Conservation (phyloP, 1,284 basidiomycete species). For the Pseudozyma sp. region DNA sequence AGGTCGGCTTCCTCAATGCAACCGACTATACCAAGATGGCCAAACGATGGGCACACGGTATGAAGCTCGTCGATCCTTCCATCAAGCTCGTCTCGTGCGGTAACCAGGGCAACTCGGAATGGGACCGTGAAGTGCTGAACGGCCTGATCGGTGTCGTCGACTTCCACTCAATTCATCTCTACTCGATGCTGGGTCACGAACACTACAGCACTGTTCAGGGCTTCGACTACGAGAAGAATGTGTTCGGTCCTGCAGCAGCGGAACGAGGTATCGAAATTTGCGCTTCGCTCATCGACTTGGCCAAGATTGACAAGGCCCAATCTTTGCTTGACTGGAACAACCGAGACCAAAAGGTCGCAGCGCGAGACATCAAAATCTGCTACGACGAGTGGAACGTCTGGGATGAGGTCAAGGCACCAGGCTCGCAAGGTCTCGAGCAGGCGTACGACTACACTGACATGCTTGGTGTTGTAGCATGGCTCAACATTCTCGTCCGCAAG, state of each 20-base stretch:
- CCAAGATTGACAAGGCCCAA: constrained; percentile 48
- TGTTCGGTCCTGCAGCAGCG: constrained; percentile 71
- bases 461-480: constrained; percentile 75
- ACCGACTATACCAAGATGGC: constrained; percentile 75
- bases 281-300: constrained; percentile 70
- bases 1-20: constrained; percentile 76
- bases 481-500: constrained; percentile 77
- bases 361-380: constrained; percentile 67
- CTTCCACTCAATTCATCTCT: constrained; percentile 69
- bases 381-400: constrained; percentile 78
- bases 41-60: constrained; percentile 76
- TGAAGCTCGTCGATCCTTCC: constrained; percentile 75
- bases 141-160: constrained; percentile 69
- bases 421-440: constrained; percentile 74
- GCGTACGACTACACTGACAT: constrained; percentile 76
- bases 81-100: constrained; percentile 76
- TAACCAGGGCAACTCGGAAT: constrained; percentile 72
- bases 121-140: constrained; percentile 70
- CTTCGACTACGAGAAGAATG: constrained; percentile 71
- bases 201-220: constrained; percentile 66
- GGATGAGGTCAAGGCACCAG: constrained; percentile 71
- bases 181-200: constrained; percentile 57
- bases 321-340: constrained; percentile 44
- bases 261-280: constrained; percentile 70
- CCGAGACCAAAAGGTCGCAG: constrained; percentile 38